Conservation (phyloP, 164 flowering plant genomes). For the Vitis amurensis region DNA sequence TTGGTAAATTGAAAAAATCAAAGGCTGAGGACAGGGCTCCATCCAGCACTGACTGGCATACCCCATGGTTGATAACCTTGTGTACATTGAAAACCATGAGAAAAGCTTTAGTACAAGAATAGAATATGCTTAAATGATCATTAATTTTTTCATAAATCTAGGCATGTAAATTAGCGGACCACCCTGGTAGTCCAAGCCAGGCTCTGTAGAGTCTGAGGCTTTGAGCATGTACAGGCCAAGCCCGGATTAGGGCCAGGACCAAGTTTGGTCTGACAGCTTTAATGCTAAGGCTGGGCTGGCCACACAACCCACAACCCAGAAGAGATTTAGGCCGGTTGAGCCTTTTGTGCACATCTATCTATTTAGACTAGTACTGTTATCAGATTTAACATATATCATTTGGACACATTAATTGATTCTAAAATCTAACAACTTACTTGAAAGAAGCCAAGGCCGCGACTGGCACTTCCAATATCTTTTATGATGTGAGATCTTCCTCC, state of each 20-base stretch:
- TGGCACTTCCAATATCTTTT: constrained; percentile 30
- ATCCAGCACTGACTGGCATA: constrained; percentile 23
- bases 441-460: constrained; percentile 34
- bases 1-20: constrained; percentile 45
- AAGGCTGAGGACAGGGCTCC: constrained; percentile 29
- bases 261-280: background rate
- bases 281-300: too few species aligned
- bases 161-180: too few species aligned
- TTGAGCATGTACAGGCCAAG: too few species aligned
- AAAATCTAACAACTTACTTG: constrained; percentile 24
- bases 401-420: too few species aligned
- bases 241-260: background rate
- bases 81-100: background rate
- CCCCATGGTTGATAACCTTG: constrained; percentile 53
- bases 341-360: too few species aligned
- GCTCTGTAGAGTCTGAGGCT: background rate
- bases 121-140: too few species aligned
- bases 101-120: too few species aligned
- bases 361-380: too few species aligned
- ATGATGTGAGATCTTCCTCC: constrained; percentile 17
- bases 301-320: background rate
- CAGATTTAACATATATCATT: too few species aligned
- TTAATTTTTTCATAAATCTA: too few species aligned
- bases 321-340: background rate
- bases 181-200: too few species aligned